Conservation (phyloP, 441 rosid species). For the Pelargonium australe region DNA sequence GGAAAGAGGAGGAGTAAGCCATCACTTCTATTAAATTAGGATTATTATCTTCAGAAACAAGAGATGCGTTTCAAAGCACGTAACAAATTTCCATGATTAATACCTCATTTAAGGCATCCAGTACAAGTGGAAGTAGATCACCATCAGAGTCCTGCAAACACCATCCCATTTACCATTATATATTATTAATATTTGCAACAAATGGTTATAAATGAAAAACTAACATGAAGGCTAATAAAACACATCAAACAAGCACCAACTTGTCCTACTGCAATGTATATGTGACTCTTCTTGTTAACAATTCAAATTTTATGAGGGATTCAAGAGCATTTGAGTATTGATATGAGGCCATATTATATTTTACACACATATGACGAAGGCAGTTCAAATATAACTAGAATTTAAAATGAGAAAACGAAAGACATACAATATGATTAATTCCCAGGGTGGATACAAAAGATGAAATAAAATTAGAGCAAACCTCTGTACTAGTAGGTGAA, state of each 20-base stretch:
- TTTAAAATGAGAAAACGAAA: background rate
- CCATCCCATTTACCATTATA: constrained; percentile 25
- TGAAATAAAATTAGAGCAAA: constrained; percentile 24
- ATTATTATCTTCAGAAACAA: background rate
- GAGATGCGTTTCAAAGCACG: constrained; percentile 11
- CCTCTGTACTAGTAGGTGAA: constrained; percentile 87
- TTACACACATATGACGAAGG: too few species aligned
- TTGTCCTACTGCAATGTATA: too few species aligned
- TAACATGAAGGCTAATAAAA: too few species aligned
- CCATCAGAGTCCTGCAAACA: constrained; percentile 68
- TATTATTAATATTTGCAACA: background rate
- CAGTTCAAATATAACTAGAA: constrained; percentile 8
- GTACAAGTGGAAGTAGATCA: constrained; percentile 76
- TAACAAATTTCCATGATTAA: constrained; percentile 1
- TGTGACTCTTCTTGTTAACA: background rate
- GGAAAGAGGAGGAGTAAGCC: too few species aligned
- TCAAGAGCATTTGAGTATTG: too few species aligned
- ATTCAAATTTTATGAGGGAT: too few species aligned
- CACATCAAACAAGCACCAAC: constrained; percentile 10
- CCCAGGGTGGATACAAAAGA: too few species aligned
- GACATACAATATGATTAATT: too few species aligned
- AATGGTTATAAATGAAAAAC: too few species aligned
- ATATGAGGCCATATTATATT: too few species aligned
- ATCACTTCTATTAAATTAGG: background rate
- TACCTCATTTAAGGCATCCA: constrained; percentile 97